A percentile compares a stretch with the other conserved stretches of the same genome.
phyloP scores from a whole-genome alignment of 805 yeast genomes.

The Myxozyma udenii region DNA sequence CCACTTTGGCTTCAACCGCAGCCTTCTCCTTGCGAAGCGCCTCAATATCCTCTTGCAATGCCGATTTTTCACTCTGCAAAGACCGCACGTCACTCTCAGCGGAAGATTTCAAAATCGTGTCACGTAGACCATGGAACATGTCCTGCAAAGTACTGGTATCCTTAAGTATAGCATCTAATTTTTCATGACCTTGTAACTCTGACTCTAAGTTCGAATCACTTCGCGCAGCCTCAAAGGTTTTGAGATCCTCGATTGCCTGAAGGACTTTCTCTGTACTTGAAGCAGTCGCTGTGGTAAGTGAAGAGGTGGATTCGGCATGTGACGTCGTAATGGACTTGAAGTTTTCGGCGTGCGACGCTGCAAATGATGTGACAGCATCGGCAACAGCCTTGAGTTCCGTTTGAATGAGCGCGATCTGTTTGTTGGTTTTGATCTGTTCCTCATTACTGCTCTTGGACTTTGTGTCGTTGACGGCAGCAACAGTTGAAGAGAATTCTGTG shows the following conservation, averaged over 20 bases:
- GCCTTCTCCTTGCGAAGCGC: constrained; percentile 28
- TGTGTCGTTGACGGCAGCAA: too few relatives aligned
- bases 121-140: not conserved
- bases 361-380: not conserved
- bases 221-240: not conserved
- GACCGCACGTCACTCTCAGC: constrained; percentile 10
- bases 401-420: not conserved
- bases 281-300: not conserved
- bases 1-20: constrained; percentile 30
- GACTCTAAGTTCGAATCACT: constrained; percentile 12
- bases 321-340: not conserved
- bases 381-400: not conserved
- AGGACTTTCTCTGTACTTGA: not conserved
- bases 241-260: constrained; percentile 9
- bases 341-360: not conserved
- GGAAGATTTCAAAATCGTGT: not conserved
- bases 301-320: not conserved
- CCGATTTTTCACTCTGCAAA: constrained; percentile 20
- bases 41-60: constrained; percentile 25
- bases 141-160: constrained; percentile 3
- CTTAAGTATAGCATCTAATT: constrained; percentile 20
- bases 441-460: too few relatives aligned
- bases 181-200: constrained; percentile 11
- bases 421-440: not conserved
- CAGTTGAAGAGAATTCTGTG: too few relatives aligned